Evolutionary conservation across 2,329 filamentous ascomycete species (phyloP).

Genomic region (Colletotrichum spaethianum): DNA sequence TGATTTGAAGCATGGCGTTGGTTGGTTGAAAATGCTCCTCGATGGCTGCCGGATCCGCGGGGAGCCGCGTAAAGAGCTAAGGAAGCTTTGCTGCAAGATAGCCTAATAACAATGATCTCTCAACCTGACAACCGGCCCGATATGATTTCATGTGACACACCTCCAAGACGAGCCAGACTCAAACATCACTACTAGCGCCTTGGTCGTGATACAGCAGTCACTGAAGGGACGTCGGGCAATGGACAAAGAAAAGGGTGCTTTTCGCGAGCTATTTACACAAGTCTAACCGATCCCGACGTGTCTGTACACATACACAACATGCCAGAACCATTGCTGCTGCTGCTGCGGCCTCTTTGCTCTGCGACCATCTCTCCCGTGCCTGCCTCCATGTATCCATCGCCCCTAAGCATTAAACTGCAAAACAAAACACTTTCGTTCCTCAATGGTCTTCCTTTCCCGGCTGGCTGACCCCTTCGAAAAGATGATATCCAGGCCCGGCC

Average conservation of each 20-base stretch:
- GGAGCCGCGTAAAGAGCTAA: not conserved
- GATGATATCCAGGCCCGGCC: conserved; percentile 8
- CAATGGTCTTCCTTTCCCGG: not conserved
- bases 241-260: conserved; percentile 40
- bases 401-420: conserved; percentile 26
- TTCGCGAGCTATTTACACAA: conserved; percentile 42
- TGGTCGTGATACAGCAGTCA: not conserved
- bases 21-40: not conserved
- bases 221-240: not conserved
- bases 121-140: not conserved
- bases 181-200: not conserved
- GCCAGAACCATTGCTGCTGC: conserved; percentile 25
- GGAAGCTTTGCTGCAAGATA: not conserved
- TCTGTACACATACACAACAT: conserved; percentile 38
- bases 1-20: conserved; percentile 1
- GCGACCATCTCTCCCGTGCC: conserved; percentile 1
- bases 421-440: conserved; percentile 7
- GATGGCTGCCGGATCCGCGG: not conserved
- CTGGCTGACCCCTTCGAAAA: not conserved
- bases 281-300: conserved; percentile 37
- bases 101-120: not conserved
- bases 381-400: conserved; percentile 5
- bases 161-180: not conserved
- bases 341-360: conserved; percentile 16
- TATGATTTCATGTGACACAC: not conserved